Conservation (phyloP, 2,329 filamentous ascomycete species). For the Fusarium odoratissimum region DNA sequence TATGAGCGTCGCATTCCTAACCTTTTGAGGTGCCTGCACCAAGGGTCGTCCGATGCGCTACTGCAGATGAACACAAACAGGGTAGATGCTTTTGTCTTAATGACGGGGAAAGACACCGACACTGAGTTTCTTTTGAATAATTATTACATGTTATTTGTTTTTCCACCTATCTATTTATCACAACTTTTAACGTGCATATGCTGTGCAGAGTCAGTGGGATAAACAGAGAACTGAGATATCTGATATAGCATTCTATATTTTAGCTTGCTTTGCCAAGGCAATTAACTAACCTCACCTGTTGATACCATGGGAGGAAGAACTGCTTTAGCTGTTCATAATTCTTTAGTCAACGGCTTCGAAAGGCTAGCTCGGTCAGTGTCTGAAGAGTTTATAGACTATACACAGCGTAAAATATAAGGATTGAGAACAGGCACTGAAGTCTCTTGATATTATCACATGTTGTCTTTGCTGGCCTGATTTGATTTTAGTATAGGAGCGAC, state of each 20-base stretch:
- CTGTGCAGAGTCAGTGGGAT: background rate
- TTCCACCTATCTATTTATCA: background rate
- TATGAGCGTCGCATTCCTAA: background rate
- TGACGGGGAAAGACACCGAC: background rate
- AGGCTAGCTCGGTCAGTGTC: background rate
- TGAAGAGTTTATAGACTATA: background rate
- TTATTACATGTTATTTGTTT: background rate
- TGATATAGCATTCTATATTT: background rate
- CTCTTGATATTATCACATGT: too few species aligned
- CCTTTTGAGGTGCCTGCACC: background rate
- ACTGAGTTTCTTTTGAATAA: background rate
- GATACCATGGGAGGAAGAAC: accelerated
- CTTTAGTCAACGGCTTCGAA: background rate
- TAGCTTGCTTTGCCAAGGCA: background rate
- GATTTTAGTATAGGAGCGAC: background rate
- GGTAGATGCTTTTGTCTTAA: background rate
- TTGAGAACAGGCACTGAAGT: accelerated
- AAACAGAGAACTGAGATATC: background rate
- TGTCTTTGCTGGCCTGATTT: background rate
- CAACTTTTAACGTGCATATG: background rate
- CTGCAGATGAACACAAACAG: background rate
- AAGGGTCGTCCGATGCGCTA: background rate
- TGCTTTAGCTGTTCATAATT: accelerated
- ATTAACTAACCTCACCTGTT: background rate
- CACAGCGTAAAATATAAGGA: accelerated